These are phyloP conservation scores for Celoporthe dispersa DNA, from an alignment of 2,329 filamentous ascomycete species.

Conservation along the genomic window DNA sequence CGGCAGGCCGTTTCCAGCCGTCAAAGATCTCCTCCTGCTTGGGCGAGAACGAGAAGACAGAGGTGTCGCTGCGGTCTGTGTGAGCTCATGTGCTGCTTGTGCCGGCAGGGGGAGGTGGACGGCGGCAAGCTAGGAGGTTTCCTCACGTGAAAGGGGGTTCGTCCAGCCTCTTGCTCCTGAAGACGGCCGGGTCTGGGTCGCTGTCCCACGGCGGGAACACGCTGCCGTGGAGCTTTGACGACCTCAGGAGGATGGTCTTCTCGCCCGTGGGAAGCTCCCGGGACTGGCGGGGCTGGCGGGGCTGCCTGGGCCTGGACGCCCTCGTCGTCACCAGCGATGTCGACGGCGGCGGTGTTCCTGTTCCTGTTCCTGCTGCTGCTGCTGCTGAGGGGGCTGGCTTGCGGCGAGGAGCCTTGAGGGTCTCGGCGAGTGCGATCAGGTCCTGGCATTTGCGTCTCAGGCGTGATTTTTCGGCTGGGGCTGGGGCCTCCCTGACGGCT, in stretches of 20 bases:
- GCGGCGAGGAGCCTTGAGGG: slow-evolving; percentile 61
- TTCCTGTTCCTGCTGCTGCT: slow-evolving; percentile 6
- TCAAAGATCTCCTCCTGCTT: slow-evolving; percentile 77
- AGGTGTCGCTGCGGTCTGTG: slow-evolving; percentile 62
- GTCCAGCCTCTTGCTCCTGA: slow-evolving; percentile 56
- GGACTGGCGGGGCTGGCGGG: slow-evolving; percentile 47
- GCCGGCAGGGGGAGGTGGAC: too few relatives aligned
- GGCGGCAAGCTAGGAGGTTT: not conserved
- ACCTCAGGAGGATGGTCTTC: slow-evolving; percentile 75
- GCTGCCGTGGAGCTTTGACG: slow-evolving; percentile 80
- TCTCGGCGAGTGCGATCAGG: slow-evolving; percentile 73
- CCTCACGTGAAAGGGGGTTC: slow-evolving; percentile 65
- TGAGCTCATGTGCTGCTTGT: slow-evolving; percentile 18
- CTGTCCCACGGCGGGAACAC: slow-evolving; percentile 85
- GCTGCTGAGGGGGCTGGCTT: slow-evolving; percentile 32
- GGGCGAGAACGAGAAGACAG: slow-evolving; percentile 72
- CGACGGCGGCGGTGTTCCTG: not conserved
- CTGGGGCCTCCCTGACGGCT: slow-evolving; percentile 66
- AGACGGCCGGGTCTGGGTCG: slow-evolving; percentile 64
- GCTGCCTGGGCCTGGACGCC: slow-evolving; percentile 35
- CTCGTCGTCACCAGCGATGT: slow-evolving; percentile 31
- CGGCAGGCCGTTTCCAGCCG: slow-evolving; percentile 78
- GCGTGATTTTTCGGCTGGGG: slow-evolving; percentile 65
- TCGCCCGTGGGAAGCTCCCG: slow-evolving; percentile 71
- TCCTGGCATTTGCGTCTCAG: slow-evolving; percentile 71